phyloP scores from a whole-genome alignment of 2,329 filamentous ascomycete species.

The Hortaea sp. region DNA sequence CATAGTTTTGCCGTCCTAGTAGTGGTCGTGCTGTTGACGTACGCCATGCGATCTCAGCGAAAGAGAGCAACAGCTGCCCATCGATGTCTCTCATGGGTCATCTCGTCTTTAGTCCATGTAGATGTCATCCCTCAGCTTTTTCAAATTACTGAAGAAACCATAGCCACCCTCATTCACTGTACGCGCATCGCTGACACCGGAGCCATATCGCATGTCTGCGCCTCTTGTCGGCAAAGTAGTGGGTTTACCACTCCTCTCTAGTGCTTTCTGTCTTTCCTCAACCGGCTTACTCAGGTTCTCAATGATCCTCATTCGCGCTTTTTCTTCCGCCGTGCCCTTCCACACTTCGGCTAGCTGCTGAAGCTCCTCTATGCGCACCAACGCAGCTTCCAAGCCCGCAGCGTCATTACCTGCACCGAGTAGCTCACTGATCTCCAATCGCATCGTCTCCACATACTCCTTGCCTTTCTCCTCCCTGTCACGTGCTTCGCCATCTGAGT shows the following conservation, averaged over 20 bases:
- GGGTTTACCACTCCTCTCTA: conserved; percentile 26
- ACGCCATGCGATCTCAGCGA: too few species aligned
- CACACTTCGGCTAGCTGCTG: conserved; percentile 70
- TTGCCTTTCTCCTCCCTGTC: conserved; percentile 80
- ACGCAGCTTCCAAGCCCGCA: conserved; percentile 64
- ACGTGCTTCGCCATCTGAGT: conserved; percentile 44
- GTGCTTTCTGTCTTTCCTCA: conserved; percentile 54
- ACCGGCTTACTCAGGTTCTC: conserved; percentile 72
- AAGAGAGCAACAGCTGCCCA: too few species aligned
- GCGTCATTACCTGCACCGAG: conserved; percentile 42
- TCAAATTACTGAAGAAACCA: conserved; percentile 43
- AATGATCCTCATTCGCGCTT: conserved; percentile 69
- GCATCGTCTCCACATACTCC: conserved; percentile 60
- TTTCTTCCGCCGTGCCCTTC: conserved; percentile 94
- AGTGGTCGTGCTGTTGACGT: too few species aligned
- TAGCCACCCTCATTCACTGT: conserved; percentile 29
- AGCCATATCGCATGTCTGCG: conserved; percentile 20
- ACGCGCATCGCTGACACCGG: conserved; percentile 7
- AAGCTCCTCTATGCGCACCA: conserved; percentile 63
- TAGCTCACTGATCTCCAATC: conserved; percentile 60
- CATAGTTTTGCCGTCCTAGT: too few species aligned
- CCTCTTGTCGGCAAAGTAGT: conserved; percentile 12
- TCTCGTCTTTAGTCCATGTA: conserved; percentile 13
- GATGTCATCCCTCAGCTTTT: conserved; percentile 44
- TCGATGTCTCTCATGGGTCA: too few species aligned